These are phyloP conservation scores for Melanomma pulvis-pyrius DNA, from an alignment of 495 filamentous ascomycete species.

Conservation along the genomic window DNA sequence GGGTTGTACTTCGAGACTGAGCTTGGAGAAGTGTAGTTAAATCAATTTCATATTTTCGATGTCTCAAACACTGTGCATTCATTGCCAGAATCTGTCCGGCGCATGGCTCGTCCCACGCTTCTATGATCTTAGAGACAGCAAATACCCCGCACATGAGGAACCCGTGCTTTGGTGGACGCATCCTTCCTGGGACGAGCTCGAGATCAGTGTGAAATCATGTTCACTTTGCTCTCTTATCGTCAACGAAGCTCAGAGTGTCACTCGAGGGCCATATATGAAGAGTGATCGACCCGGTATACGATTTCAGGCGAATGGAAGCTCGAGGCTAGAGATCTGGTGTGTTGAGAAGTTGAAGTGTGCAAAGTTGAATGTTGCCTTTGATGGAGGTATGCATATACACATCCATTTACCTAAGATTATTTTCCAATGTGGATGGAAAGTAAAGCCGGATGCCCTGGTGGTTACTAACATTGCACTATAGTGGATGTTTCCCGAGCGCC, in stretches of 20 bases:
- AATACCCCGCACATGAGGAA: background rate
- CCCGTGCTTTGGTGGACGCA: background rate
- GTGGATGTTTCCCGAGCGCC: background rate
- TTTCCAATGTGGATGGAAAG: no score
- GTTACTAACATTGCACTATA: background rate
- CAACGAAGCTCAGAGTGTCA: background rate
- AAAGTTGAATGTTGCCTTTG: background rate
- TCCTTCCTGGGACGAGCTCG: background rate
- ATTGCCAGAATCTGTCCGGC: constrained; percentile 1
- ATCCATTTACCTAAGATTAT: background rate
- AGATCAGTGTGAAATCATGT: background rate
- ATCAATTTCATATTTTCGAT: background rate
- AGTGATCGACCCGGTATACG: background rate
- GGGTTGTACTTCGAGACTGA: no score
- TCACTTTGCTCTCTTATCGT: background rate
- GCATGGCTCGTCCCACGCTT: constrained; percentile 3
- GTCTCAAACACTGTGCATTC: background rate
- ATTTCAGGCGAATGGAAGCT: background rate
- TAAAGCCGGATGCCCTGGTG: background rate
- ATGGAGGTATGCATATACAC: background rate
- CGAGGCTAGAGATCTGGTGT: constrained; percentile 1
- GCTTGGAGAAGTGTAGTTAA: no score
- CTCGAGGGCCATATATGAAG: background rate
- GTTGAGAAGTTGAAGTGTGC: background rate
- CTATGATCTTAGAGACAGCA: background rate